These are phyloP conservation scores for Lentinula novae-zelandiae DNA, from an alignment of 1,284 basidiomycete species.

Conservation along the genomic window DNA sequence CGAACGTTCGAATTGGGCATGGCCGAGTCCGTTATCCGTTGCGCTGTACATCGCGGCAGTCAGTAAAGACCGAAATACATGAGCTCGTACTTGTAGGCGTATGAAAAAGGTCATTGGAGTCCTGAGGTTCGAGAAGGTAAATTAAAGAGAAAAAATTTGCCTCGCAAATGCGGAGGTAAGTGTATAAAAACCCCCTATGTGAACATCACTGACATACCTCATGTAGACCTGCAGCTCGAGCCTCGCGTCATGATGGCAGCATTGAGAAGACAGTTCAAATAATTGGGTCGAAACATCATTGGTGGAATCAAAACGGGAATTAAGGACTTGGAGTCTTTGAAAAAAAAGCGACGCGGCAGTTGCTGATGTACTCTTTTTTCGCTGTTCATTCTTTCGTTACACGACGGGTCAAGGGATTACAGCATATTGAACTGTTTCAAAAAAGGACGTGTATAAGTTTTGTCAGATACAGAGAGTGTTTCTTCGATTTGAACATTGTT, in stretches of 20 bases:
- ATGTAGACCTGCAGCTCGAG: neutral
- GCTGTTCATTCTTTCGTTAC: too few species aligned
- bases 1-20: too few species aligned
- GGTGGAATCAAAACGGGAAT: neutral
- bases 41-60: too few species aligned
- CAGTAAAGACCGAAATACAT: too few species aligned
- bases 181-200: neutral
- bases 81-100: too few species aligned
- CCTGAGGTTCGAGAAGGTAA: too few species aligned
- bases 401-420: neutral
- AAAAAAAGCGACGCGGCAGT: neutral
- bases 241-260: neutral
- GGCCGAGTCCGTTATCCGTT: too few species aligned
- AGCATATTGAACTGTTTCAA: too few species aligned
- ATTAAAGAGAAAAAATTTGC: neutral
- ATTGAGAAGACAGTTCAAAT: neutral
- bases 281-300: neutral
- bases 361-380: neutral
- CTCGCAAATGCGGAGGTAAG: neutral
- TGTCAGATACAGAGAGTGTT: too few species aligned
- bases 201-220: neutral
- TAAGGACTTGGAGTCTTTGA: neutral
- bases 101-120: too few species aligned
- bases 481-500: too few species aligned
- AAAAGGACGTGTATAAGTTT: too few species aligned